Base-by-base conservation (phyloP, 495 filamentous ascomycete genomes). In the Chaetomium fimeti region DNA sequence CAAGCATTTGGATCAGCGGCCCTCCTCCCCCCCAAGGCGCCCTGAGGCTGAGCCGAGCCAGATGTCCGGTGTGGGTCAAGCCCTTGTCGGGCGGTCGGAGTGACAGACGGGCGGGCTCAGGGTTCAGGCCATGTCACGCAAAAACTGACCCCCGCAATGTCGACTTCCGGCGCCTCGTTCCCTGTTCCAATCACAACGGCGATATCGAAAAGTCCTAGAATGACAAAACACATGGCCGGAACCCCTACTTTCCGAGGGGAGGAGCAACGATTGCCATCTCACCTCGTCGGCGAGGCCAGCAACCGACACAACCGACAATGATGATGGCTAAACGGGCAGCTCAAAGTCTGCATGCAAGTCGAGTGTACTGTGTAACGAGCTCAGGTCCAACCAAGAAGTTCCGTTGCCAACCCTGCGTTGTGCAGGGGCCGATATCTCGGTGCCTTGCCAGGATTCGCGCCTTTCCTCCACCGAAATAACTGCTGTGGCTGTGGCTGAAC, bases 41-140 rank as follows among this genome's bases (percentile, higher is more conserved):
- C 32, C 24, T 20, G 57, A 59, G 57, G 57, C 57, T 59, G 57
- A 48, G 57, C 43, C 38, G n/a, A 57, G 55, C 40, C 24, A 9
- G 29, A 24, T 29, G 53, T n/a, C 4, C n/a, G n/a, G n/a, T 18
- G 55, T 27, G 36, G 40, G 56, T 48, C 57, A 25, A 36, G 32
- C 16, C 16, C 27, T 48, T 32, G 27, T 43, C 38, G 9, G 18
- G n/a, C 45, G 24, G n/a, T 15, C 6, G 24, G 24, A 25, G 24
- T 16, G 27, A 28, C 32, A 36, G 25, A 29, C 28, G 24, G 40
- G 40, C 16, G 15, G 40, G 15, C 52, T 15, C 28, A 20, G 16
- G 22, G n/a, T n/a, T n/a, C n/a, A n/a, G n/a, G 52, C 27, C 24
- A 36, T 36, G 52, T 32, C 12, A 29, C 54, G 54, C 54, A 40